Evolutionary conservation across 2,329 filamentous ascomycete genomes (phyloP), one percentile per base, ranked within the genome.

Genomic region (Hymenoscyphus fructigenus): DNA sequence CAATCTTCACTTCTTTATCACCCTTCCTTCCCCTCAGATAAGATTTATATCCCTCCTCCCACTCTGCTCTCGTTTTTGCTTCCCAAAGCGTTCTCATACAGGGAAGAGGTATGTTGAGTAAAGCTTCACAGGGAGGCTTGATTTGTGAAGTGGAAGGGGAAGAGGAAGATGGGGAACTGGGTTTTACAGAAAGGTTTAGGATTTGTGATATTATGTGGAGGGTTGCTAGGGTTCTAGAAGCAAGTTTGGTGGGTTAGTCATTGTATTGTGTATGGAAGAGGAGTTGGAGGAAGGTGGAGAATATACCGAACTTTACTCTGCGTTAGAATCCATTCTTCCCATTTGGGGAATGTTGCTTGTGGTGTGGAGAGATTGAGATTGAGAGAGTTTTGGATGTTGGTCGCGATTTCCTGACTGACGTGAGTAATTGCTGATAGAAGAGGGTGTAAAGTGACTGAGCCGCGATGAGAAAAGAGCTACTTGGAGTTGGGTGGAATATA

Each of bases 251-350:
- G 15, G 17, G n/a, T 28, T 50, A 9, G 20, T 41, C 3, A 12
- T 56, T 26, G 41, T 34, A 5, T 14, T n/a, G 9, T n/a, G 38
- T 17, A 41, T 6, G 17, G 5, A 41, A 17, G 1, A 41, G 10
- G 6, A 41, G 2, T 10, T 41, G 15, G 38, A 10, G 1, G 17
- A 20, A 20, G 15, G 2, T 14, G 4, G 17, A 15, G 17, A 20
- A 50, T 47, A 14, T 66, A 64, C 66, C 66, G 66, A 59, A 56
- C 66, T 41, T 59, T 62, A 20, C 62, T 64, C 57, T 69, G 60
- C 55, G 63, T 58, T 20, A 60, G 28, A 28, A 65, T 57, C 66
- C 66, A 66, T 4, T 65, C 62, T 23, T 63, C 47, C 66, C 66
- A 67, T 15, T 26, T 62, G 17, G 60, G 62, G 38, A 67, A 65